A percentile compares a stretch with the other conserved stretches of the same genome.
These are phyloP conservation scores for Aspergillus ruber DNA, from an alignment of 2,329 filamentous ascomycete genomes.

Conservation along the genomic window DNA sequence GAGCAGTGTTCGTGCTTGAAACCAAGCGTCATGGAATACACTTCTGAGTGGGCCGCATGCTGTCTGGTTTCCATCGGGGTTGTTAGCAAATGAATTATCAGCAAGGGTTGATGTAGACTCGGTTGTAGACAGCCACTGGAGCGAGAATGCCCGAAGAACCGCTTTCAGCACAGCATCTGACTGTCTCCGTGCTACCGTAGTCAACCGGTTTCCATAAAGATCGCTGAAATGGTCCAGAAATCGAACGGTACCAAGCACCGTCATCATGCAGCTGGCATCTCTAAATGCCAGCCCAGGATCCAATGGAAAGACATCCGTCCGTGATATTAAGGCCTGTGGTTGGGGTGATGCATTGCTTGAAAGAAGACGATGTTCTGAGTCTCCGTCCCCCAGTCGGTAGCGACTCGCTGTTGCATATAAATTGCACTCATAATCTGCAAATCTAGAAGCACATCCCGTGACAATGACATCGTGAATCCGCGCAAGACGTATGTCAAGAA, in stretches of 20 bases:
- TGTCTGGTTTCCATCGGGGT: not conserved
- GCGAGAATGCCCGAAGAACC: constrained; percentile 11
- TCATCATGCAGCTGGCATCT: not conserved
- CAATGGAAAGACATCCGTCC: not conserved
- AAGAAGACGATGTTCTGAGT: not conserved
- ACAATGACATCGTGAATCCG: not conserved
- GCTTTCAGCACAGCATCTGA: constrained; percentile 16
- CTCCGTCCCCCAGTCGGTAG: not conserved
- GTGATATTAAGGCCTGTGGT: not conserved
- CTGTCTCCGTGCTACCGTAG: constrained; percentile 5
- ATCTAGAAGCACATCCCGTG: not conserved
- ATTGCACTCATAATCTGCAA: not conserved
- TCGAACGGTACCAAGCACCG: not conserved
- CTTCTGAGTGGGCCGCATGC: not conserved
- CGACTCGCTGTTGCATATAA: not conserved
- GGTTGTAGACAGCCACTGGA: constrained; percentile 14
- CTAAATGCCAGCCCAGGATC: not conserved
- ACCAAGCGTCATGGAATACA: not conserved
- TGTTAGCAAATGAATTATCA: not conserved
- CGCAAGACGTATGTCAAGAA: not conserved
- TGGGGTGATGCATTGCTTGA: not conserved
- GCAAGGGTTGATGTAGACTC: not conserved
- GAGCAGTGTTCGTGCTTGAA: not conserved
- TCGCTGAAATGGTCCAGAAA: not conserved
- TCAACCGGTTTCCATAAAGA: not conserved